Conservation (phyloP, 1,284 basidiomycete genomes). For the Ceratobasidium sp. region DNA sequence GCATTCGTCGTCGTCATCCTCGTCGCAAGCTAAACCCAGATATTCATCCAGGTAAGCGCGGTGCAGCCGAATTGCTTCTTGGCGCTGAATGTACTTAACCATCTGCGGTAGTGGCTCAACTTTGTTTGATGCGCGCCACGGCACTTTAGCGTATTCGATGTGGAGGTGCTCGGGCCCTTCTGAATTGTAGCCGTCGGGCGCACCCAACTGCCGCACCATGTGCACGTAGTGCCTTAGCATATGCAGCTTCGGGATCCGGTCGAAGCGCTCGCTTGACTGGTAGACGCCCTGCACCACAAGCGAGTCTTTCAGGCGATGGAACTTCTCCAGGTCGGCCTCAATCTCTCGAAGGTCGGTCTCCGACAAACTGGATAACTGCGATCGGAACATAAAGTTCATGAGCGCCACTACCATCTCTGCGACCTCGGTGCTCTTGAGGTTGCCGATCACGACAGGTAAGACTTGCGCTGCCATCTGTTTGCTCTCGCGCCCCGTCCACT, state of each 20-base stretch:
- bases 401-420: not conserved
- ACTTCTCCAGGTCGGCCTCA: not conserved
- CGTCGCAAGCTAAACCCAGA: not conserved
- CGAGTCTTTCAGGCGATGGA: constrained; percentile 10
- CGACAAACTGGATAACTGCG: constrained; percentile 12
- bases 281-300: constrained; percentile 22
- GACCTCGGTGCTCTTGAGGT: not conserved
- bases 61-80: constrained; percentile 15
- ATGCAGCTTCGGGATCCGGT: constrained; percentile 31
- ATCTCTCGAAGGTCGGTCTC: not conserved
- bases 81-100: constrained; percentile 7
- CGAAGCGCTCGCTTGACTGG: not conserved
- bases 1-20: not conserved
- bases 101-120: constrained; percentile 18
- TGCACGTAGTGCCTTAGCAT: constrained; percentile 44
- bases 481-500: constrained; percentile 54
- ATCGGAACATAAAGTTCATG: constrained; percentile 28
- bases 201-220: constrained; percentile 39
- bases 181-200: constrained; percentile 46
- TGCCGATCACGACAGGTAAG: constrained; percentile 14
- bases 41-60: constrained; percentile 14
- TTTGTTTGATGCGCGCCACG: constrained; percentile 25
- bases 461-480: constrained; percentile 11
- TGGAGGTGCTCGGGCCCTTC: constrained; percentile 46
- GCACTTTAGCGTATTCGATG: constrained; percentile 23